A percentile compares a stretch with the other conserved stretches of the same genome.
Evolutionary conservation across 768 basidiomycete species (phyloP).

Genomic region (Chalciporus chontae): DNA sequence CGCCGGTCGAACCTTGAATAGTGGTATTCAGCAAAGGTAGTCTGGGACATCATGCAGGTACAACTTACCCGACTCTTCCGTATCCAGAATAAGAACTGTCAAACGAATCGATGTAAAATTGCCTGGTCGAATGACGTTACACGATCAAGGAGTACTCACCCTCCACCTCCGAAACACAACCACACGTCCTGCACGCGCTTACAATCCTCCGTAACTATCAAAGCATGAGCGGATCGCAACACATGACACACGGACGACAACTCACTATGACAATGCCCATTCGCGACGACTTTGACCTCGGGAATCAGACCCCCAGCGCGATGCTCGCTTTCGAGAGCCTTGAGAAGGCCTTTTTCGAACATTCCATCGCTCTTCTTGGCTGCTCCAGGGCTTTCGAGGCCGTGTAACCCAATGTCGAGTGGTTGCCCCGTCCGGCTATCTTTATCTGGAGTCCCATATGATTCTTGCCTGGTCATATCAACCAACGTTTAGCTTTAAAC

Average conservation of each 20-base stretch:
- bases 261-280: slow-evolving; percentile 88
- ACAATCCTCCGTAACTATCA: slow-evolving; percentile 82
- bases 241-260: not conserved
- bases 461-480: slow-evolving; percentile 54
- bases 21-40: no score
- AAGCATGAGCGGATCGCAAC: not conserved
- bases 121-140: not conserved
- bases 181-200: slow-evolving; percentile 82
- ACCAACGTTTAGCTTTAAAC: not conserved
- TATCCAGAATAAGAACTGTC: slow-evolving; percentile 79
- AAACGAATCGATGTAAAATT: no score
- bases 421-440: slow-evolving; percentile 54
- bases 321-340: slow-evolving; percentile 69
- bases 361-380: slow-evolving; percentile 77
- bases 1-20: slow-evolving; percentile 78
- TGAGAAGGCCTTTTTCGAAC: slow-evolving; percentile 76
- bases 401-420: slow-evolving; percentile 68
- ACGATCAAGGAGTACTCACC: slow-evolving; percentile 39
- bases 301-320: slow-evolving; percentile 41
- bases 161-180: slow-evolving; percentile 88
- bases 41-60: no score
- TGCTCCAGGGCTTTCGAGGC: slow-evolving; percentile 55
- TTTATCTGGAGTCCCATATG: slow-evolving; percentile 66
- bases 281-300: slow-evolving; percentile 85
- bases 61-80: slow-evolving; percentile 62